Base-by-base conservation (phyloP, 139 green algal species). In the Auxenochlorella protothecoides region DNA sequence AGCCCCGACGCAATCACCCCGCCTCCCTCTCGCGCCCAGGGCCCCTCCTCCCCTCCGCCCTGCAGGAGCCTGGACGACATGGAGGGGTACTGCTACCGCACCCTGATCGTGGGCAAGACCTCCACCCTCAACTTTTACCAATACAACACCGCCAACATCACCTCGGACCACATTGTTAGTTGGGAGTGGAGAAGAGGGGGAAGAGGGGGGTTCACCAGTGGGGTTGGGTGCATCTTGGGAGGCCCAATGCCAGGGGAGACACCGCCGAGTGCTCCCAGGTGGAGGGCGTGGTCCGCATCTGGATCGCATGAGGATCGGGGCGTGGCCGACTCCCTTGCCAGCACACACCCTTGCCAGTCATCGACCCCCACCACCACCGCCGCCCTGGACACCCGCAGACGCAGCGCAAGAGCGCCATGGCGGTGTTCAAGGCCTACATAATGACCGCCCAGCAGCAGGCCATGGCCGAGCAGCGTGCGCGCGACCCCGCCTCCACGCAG, bases 41-140 rank as follows among this genome's bases (percentile, higher is more conserved):
- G 27, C 27, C 27, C 27, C 27, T 44, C 27, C 27, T 44, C 9
- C 11, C 63, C 63, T n/a, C 5, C 10, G 5, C 3, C 13, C 53
- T 44, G 72, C 72, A 77, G 72, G 15, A 59, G 68, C 63, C 72
- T 65, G 44, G 59, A 27, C 14, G 60, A 69, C 10, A 59, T 77
- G 52, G 74, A 80, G 10, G 73, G 73, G 16, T 60, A 67, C 53
- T 83, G 78, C 69, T 83, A 79, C 69, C 64, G 61, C 51, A 62
- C 15, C 13, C 55, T 83, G 14, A 63, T 79, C 2, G 62, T 83
- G 13, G 78, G 78, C 54, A 79, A 83, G 66, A 74, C 73, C 57
- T 75, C 61, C 55, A 83, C 78, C 16, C 68, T 83, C 63, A 83
- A 83, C 68, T 83, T 76, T 63, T 83, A 83, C 68, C 78, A 83